Evolutionary conservation across 1,284 basidiomycete species (phyloP), one percentile per base, ranked within the genome.

Genomic region (Ustilago cynodontis): DNA sequence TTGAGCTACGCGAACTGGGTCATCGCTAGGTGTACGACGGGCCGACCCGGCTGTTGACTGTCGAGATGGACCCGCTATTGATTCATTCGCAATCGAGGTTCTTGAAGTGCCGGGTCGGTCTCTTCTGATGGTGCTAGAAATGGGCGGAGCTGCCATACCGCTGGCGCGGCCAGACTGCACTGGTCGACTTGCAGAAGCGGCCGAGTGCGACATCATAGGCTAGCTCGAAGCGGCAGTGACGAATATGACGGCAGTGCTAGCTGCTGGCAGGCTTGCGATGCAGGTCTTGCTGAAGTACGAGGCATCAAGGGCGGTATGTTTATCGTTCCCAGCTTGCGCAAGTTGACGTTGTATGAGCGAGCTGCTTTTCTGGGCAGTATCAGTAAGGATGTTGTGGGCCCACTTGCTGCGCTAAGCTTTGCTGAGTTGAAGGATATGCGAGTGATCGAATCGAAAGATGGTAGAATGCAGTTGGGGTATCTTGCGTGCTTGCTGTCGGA

Each of bases 1-100:
- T 31, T 78, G 76, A 16, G 71, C 67, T 20, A 65, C 62, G 7
- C 67, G 57, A 29, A 74, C 68, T 10, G 76, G 65, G 54, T 68
- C 61, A 53, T 61, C 41, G n/a, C 57, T 54, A 9, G 41, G 56
- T 10, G 24, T 7, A 7, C 60, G 55, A 20, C 45, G 59, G 16
- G 51, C 6, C 1, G 39, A 13, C n/a, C 28, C 47, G 14, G 45
- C 33, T 8, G 43, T 28, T 5, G 47, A 11, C 5, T 11, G 11
- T 20, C 53, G 49, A 20, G 70, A 72, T n/a, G 70, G 61, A 3
- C 60, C 57, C 24, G 65, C 60, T 26, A 20, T 20, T 45, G 59
- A 10, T 18, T 33, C 13, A 0, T 43, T 22, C 4, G 20, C 16
- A 2, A 35, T 55, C 4, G 29, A 41, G 10, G 18, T 28, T 22